Base-by-base conservation (phyloP, 2,329 filamentous ascomycete species). In the Phoma sp. region DNA sequence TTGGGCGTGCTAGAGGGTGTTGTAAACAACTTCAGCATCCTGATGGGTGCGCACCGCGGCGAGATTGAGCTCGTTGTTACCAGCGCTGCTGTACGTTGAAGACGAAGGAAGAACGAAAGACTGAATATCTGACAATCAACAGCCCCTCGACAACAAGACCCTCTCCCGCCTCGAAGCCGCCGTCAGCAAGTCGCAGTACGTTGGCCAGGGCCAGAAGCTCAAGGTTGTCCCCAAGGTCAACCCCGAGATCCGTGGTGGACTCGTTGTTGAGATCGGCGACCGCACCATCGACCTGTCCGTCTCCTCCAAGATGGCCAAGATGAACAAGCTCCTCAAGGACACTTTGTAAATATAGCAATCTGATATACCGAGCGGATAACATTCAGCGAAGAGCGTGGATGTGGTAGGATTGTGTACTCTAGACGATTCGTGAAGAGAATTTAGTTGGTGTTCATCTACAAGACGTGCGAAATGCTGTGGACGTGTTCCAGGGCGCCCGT, bases 311-410 rank as follows among this genome's bases (percentile, higher is more conserved):
- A 89, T 99, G 80, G 86, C 91, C 78, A 96, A 92, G 87, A 91
- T 99, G 87, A 99, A 99, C 91, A 99, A 98, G 89, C 88, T 96
- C 77, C 90, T 99, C 76, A 93, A 86, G 69, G 95, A 99, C 81
- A 85, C 89, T 79, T 84, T 99, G 90, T 99, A 96, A 91, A 92
- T 79, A 77, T 73, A 62, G 42, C 48, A 52, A 56, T 46, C 52
- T 50, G 51, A 49, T 56, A 57, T 36, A 54, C 46, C 47, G 57
- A 58, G 47, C 43, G 42, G 49, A 47, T 20, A 51, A 38, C 46
- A 28, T 48, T 52, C 37, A 47, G 37, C 51, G 34, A 32, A 37
- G 37, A 42, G 51, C 56, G 53, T 56, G 53, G 45, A 53, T 57
- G 59, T 57, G 57, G 47, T 49, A 61, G 59, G 59, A 61, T 62